Evolutionary conservation across 768 basidiomycete genomes (phyloP).

Genomic region (Daedalea quercina): DNA sequence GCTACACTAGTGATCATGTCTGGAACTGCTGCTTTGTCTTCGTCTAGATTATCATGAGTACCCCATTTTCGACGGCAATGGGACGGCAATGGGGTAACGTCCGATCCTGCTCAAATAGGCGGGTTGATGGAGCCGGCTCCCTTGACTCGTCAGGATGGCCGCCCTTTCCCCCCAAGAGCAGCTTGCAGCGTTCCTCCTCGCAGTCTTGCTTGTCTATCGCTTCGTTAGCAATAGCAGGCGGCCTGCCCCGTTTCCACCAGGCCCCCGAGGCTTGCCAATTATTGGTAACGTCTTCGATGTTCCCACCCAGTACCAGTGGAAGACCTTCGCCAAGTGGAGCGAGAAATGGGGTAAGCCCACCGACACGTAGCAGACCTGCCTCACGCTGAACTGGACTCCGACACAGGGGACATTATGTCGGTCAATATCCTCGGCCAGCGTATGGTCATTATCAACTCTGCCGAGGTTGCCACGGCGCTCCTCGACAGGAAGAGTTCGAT

Average conservation of each 20-base stretch:
- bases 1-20: too few species aligned
- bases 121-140: not conserved
- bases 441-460: conserved; percentile 24
- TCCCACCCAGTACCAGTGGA: conserved; percentile 18
- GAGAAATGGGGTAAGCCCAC: conserved; percentile 19
- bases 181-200: not conserved
- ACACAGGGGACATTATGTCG: conserved; percentile 23
- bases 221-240: conserved; percentile 1
- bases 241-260: conserved; percentile 21
- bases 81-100: too few species aligned
- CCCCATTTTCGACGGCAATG: too few species aligned
- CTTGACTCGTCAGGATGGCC: not conserved
- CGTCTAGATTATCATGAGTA: not conserved
- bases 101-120: not conserved
- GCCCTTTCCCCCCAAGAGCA: not conserved
- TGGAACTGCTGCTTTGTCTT: not conserved
- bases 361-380: not conserved
- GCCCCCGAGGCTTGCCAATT: conserved; percentile 19
- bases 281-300: conserved; percentile 22
- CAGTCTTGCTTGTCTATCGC: not conserved
- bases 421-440: conserved; percentile 22
- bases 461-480: conserved; percentile 19
- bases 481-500: conserved; percentile 25
- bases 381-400: not conserved
- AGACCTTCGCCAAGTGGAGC: conserved; percentile 20